phyloP scores from a whole-genome alignment of 2,329 filamentous ascomycete genomes.

The Fusarium sp. region DNA sequence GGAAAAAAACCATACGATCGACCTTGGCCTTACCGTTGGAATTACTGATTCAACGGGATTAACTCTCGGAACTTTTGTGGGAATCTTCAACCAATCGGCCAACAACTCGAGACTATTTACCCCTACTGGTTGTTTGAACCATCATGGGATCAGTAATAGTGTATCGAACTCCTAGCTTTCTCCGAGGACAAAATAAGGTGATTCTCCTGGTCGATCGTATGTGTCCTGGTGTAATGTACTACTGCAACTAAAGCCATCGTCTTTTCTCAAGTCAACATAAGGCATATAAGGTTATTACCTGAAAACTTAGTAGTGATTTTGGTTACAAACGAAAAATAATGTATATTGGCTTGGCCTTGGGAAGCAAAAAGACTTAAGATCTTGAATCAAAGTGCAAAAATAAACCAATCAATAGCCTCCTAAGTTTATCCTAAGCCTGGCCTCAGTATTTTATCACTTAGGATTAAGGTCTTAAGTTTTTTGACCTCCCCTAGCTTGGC shows the following conservation, averaged over 20 bases:
- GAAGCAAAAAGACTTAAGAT: too few species aligned
- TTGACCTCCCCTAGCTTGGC: not conserved
- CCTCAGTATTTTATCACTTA: too few species aligned
- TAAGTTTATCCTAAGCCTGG: too few species aligned
- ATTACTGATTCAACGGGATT: constrained; percentile 13
- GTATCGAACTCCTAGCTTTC: not conserved
- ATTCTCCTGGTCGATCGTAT: not conserved
- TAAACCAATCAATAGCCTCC: too few species aligned
- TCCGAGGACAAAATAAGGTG: not conserved
- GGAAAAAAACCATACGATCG: constrained; percentile 27
- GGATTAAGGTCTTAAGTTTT: too few species aligned
- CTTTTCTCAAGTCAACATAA: too few species aligned
- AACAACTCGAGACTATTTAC: constrained; percentile 3
- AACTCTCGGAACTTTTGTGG: constrained; percentile 20
- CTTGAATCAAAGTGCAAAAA: too few species aligned
- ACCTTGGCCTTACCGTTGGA: constrained; percentile 16
- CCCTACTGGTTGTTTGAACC: not conserved
- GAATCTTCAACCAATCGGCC: constrained; percentile 13
- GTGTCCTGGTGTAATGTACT: not conserved
- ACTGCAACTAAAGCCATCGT: not conserved
- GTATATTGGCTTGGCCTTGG: too few species aligned
- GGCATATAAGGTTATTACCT: too few species aligned
- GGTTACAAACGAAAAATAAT: not conserved
- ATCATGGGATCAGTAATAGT: not conserved
- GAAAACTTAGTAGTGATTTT: not conserved